Conservation (phyloP, 2,329 filamentous ascomycete species). For the Neophaeococcomyces mojaviensis region DNA sequence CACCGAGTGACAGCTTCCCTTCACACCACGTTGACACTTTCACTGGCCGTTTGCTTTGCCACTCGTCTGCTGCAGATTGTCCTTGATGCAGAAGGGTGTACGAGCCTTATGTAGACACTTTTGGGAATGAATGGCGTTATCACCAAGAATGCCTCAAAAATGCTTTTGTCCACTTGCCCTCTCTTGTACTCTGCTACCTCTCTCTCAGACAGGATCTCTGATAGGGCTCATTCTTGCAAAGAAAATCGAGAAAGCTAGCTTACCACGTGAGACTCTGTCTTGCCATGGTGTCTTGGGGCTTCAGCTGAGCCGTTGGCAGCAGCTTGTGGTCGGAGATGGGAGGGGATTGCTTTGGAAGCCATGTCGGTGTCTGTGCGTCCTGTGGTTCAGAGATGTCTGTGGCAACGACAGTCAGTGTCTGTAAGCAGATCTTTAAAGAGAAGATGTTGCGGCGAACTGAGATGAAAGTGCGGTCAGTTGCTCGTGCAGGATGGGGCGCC, state of each 20-base stretch:
- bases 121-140: too few relatives aligned
- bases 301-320: constrained; percentile 27
- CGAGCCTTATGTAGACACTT: too few relatives aligned
- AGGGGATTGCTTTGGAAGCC: constrained; percentile 71
- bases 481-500: too few relatives aligned
- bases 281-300: constrained; percentile 45
- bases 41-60: neutral
- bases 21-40: neutral
- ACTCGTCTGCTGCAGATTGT: neutral
- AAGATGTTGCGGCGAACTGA: neutral
- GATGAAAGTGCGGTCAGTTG: neutral
- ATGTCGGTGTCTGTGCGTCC: constrained; percentile 40
- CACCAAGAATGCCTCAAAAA: too few relatives aligned
- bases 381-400: neutral
- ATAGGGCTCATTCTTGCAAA: neutral
- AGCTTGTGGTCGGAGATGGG: constrained; percentile 66
- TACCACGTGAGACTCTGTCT: constrained; percentile 51
- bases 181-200: too few relatives aligned
- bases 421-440: neutral
- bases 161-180: too few relatives aligned
- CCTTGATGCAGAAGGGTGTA: too few relatives aligned
- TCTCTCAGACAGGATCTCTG: too few relatives aligned
- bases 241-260: constrained; percentile 25
- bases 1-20: constrained; percentile 10
- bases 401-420: neutral